phyloP scores from a whole-genome alignment of 129 eudicot genomes.

The Flaveria robusta region DNA sequence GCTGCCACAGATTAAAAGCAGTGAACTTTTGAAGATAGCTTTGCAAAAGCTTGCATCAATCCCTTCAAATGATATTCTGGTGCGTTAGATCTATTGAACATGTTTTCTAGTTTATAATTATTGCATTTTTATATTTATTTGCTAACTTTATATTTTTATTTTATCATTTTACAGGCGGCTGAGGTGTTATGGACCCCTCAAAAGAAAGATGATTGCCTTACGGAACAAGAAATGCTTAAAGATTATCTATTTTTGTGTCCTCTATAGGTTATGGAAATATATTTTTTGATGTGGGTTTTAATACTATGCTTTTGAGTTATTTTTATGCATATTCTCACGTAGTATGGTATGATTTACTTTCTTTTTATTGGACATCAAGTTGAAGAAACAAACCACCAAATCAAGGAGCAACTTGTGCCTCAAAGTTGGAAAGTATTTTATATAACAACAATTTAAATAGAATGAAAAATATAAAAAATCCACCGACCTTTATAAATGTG shows the following conservation, averaged over 20 bases:
- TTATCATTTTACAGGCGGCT: slow-evolving; percentile 57
- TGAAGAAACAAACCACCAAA: too few species aligned
- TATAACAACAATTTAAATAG: too few species aligned
- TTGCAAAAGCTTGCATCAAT: slow-evolving; percentile 74
- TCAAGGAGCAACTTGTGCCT: too few species aligned
- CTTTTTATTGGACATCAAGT: too few species aligned
- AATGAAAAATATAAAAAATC: too few species aligned
- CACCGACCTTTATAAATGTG: too few species aligned
- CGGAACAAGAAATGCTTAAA: slow-evolving; percentile 71
- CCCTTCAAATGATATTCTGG: slow-evolving; percentile 69
- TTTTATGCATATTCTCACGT: too few species aligned
- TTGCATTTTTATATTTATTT: background rate
- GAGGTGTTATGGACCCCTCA: slow-evolving; percentile 96
- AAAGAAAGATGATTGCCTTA: slow-evolving; percentile 62
- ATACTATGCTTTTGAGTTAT: too few species aligned
- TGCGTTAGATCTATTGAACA: slow-evolving; percentile 39
- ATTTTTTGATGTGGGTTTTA: background rate
- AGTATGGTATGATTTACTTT: too few species aligned
- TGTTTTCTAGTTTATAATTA: background rate
- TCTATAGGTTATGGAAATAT: slow-evolving; percentile 32
- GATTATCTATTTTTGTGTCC: slow-evolving; percentile 74
- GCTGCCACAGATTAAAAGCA: slow-evolving; percentile 62
- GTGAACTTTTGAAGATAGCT: slow-evolving; percentile 68
- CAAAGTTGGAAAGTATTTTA: too few species aligned
- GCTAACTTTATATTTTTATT: background rate